Evolutionary conservation across 1,139 yeast species (phyloP).

Genomic region (Zygoascus sp.): DNA sequence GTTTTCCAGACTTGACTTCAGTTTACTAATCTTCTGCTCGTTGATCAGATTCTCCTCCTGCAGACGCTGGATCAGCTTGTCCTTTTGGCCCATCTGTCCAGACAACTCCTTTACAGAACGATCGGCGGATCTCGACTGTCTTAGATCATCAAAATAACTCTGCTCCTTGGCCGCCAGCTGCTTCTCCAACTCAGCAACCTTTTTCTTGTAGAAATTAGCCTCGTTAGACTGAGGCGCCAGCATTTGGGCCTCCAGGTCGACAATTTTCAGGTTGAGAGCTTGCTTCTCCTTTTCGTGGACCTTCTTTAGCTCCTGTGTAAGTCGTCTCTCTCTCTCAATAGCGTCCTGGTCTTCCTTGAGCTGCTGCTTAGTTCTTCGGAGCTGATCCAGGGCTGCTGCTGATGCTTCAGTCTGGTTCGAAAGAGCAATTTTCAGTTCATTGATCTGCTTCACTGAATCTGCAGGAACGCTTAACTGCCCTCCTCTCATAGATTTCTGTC

Average conservation of each 20-base stretch:
- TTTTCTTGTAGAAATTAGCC: slow-evolving; percentile 27
- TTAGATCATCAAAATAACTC: slow-evolving; percentile 34
- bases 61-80: slow-evolving; percentile 27
- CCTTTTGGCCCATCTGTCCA: slow-evolving; percentile 27
- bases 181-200: slow-evolving; percentile 35
- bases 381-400: slow-evolving; percentile 18
- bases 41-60: slow-evolving; percentile 33
- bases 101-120: slow-evolving; percentile 32
- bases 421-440: slow-evolving; percentile 22
- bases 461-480: slow-evolving; percentile 1
- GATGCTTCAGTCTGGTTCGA: slow-evolving; percentile 26
- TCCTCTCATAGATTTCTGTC: slow-evolving; percentile 14
- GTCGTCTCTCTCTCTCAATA: slow-evolving; percentile 28
- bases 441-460: slow-evolving; percentile 17
- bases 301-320: slow-evolving; percentile 28
- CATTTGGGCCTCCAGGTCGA: slow-evolving; percentile 34
- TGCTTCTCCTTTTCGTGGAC: slow-evolving; percentile 32
- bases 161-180: slow-evolving; percentile 37
- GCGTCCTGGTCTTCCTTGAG: slow-evolving; percentile 25
- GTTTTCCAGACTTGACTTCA: slow-evolving; percentile 38
- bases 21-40: slow-evolving; percentile 37
- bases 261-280: slow-evolving; percentile 30
- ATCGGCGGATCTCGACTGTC: slow-evolving; percentile 31
- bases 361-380: slow-evolving; percentile 21
- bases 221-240: slow-evolving; percentile 24